These are phyloP conservation scores for Suaeda aralocaspica DNA, from an alignment of 148 eudicot genomes.

Conservation along the genomic window DNA sequence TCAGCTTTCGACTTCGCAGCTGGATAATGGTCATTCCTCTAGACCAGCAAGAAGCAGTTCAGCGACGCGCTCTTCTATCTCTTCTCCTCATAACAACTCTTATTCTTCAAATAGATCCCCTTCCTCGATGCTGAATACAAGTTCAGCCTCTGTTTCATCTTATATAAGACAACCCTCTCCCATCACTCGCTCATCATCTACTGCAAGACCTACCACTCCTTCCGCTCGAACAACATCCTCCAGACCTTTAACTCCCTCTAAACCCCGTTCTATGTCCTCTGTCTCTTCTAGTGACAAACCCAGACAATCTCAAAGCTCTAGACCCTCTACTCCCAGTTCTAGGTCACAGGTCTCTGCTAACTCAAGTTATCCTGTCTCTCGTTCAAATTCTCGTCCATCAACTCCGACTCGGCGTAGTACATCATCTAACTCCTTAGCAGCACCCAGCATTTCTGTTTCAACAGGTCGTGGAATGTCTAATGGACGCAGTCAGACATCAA, in stretches of 20 bases:
- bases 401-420: slow-evolving; percentile 79
- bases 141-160: slow-evolving; percentile 92
- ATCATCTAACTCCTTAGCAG: slow-evolving; percentile 44
- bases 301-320: slow-evolving; percentile 58
- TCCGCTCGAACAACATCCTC: slow-evolving; percentile 62
- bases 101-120: slow-evolving; percentile 58
- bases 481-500: slow-evolving; percentile 47
- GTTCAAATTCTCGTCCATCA: slow-evolving; percentile 75
- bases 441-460: slow-evolving; percentile 44
- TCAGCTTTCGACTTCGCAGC: slow-evolving; percentile 73
- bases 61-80: slow-evolving; percentile 75
- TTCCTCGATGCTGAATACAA: slow-evolving; percentile 73
- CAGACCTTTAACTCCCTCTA: slow-evolving; percentile 66
- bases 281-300: slow-evolving; percentile 54
- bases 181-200: slow-evolving; percentile 59
- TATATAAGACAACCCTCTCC: slow-evolving; percentile 91
- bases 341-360: slow-evolving; percentile 63
- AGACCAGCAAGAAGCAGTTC: slow-evolving; percentile 88
- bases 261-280: slow-evolving; percentile 47
- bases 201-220: slow-evolving; percentile 79
- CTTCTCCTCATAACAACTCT: slow-evolving; percentile 50
- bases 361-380: slow-evolving; percentile 41
- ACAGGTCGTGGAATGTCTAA: slow-evolving; percentile 42
- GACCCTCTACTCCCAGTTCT: slow-evolving; percentile 93
- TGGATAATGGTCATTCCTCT: slow-evolving; percentile 56